Conservation (phyloP, 1,284 basidiomycete species). For the Rhodotorula sp. region DNA sequence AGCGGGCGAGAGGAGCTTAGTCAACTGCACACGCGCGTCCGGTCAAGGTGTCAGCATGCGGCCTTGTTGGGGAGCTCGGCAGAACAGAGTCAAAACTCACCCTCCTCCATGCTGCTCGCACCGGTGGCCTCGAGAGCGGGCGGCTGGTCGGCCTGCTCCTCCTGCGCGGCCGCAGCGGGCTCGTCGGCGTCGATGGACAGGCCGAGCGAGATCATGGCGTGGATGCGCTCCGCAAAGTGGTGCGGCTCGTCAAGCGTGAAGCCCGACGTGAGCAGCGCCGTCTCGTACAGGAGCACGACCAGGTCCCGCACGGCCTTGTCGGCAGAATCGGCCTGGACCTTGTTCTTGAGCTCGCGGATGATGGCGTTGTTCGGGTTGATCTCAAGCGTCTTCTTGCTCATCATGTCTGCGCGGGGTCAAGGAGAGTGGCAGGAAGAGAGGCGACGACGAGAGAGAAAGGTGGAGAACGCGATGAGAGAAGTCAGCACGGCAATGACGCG, state of each 20-base stretch:
- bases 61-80: no score
- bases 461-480: no score
- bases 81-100: slow-evolving; percentile 47
- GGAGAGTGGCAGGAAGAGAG: no score
- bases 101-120: slow-evolving; percentile 52
- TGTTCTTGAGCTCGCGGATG: slow-evolving; percentile 91
- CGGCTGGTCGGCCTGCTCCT: slow-evolving; percentile 28
- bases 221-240: slow-evolving; percentile 91
- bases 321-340: slow-evolving; percentile 93
- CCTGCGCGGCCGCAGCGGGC: slow-evolving; percentile 48
- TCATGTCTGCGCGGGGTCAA: slow-evolving; percentile 47
- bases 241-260: slow-evolving; percentile 95
- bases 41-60: no score
- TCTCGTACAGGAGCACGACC: slow-evolving; percentile 94
- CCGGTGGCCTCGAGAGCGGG: slow-evolving; percentile 35
- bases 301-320: slow-evolving; percentile 92
- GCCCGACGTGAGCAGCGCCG: slow-evolving; percentile 67
- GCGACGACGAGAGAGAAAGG: no score
- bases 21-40: no score
- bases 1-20: no score
- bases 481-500: no score
- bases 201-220: slow-evolving; percentile 86
- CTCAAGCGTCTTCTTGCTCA: slow-evolving; percentile 98
- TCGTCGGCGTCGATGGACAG: slow-evolving; percentile 48
- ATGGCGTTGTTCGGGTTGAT: slow-evolving; percentile 93